A percentile compares a stretch with the other conserved stretches of the same genome.
Conservation (phyloP, 2,329 filamentous ascomycete genomes). For the Verticillium isaacii region DNA sequence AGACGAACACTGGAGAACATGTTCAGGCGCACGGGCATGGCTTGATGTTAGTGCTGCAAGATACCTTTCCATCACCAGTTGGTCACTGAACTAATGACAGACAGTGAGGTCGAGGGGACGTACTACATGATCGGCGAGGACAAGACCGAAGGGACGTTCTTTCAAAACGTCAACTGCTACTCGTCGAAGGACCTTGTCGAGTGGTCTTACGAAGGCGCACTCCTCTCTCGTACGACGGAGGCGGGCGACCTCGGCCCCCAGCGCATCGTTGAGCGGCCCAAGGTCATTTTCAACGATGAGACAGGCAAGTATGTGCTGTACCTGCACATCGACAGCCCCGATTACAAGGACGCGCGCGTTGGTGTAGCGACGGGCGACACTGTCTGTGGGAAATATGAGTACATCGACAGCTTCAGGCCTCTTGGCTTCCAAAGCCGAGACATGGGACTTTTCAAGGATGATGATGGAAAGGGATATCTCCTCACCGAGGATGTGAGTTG, state of each 20-base stretch:
- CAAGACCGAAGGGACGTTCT: constrained; percentile 56
- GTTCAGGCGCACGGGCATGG: constrained; percentile 64
- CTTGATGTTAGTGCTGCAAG: constrained; percentile 22
- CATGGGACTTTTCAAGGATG: constrained; percentile 57
- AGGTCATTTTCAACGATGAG: constrained; percentile 62
- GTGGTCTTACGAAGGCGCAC: constrained; percentile 57
- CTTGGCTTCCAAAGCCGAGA: constrained; percentile 36
- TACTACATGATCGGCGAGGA: constrained; percentile 70
- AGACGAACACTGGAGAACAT: constrained; percentile 45
- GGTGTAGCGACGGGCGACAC: constrained; percentile 56
- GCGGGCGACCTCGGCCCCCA: constrained; percentile 55
- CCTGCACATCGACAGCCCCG: constrained; percentile 60
- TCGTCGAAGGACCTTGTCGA: constrained; percentile 57
- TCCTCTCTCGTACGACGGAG: constrained; percentile 45
- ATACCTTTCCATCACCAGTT: neutral
- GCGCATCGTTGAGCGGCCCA: constrained; percentile 62
- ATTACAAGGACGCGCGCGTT: constrained; percentile 59
- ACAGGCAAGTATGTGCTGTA: constrained; percentile 64
- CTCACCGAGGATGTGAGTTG: constrained; percentile 47
- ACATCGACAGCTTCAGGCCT: constrained; percentile 27
- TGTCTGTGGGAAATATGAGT: constrained; percentile 55
- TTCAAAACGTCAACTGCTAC: constrained; percentile 65
- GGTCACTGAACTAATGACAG: neutral
- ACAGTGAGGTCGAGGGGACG: constrained; percentile 40
- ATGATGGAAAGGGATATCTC: constrained; percentile 56